Evolutionary conservation across 1,284 basidiomycete genomes (phyloP), one percentile per base, ranked within the genome.

Genomic region (Cutaneotrichosporon sp.): DNA sequence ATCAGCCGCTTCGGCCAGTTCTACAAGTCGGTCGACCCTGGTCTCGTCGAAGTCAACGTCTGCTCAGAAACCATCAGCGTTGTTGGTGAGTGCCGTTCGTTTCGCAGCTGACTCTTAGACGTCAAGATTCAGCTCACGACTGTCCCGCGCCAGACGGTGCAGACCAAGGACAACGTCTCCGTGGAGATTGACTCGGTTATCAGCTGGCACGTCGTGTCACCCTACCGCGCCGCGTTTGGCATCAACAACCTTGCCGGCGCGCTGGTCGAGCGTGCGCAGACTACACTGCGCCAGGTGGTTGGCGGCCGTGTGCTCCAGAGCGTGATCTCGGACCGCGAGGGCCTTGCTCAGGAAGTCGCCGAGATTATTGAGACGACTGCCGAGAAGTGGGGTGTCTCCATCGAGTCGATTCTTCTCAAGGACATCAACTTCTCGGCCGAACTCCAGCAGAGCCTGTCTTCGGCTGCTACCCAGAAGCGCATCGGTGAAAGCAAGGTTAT

Each of bases 401-500:
- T 97, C 78, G 93, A 97, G 81, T 90, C 90, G 62, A 95, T 97
- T 82, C 87, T 97, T 32, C 79, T 84, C 71, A 82, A 83, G 70
- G 82, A 92, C 90, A 81, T 82, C 82, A 89, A 93, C 81, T 97
- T 98, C 85, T 91, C 89, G 55, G 73, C 89, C 59, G 95, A 97
- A 70, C 86, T 97, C n/a, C 88, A 93, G 68, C 90, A 92, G 36
- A 92, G 90, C 13, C 86, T 98, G 65, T 95, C 92, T 38, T 91
- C 89, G 65, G 95, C 95, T 31, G 94, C 94, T 40, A 92, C 95
- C 56, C 81, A 81, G 83, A 96, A 95, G 85, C 87, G 95, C 66
- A 88, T 97, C 69, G 95, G 93, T 81, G 95, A 97, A 82, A 87
- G 86, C 77, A 97, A 81, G 74, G 92, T 98, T 76, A 97, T 98